Conservation (phyloP, 2,329 filamentous ascomycete species). For the Xylogone sp. region DNA sequence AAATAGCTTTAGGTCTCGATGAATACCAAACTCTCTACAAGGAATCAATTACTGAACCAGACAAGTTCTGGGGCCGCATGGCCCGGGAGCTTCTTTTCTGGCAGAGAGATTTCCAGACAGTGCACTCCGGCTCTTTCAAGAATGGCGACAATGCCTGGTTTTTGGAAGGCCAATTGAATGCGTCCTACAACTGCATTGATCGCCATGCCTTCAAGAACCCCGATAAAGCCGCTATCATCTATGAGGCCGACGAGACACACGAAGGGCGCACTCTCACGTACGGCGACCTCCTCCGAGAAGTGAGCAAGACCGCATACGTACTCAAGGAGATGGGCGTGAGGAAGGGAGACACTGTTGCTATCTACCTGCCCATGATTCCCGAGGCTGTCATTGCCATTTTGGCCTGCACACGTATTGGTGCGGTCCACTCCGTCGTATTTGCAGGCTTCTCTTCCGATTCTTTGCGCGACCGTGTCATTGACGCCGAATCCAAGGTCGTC, state of each 20-base stretch:
- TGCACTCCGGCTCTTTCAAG: slow-evolving; percentile 69
- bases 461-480: slow-evolving; percentile 88
- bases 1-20: slow-evolving; percentile 47
- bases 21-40: slow-evolving; percentile 67
- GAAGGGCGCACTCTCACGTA: slow-evolving; percentile 92
- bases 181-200: slow-evolving; percentile 96
- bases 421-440: slow-evolving; percentile 95
- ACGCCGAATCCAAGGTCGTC: slow-evolving; percentile 86
- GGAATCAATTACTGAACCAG: slow-evolving; percentile 85
- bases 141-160: slow-evolving; percentile 94
- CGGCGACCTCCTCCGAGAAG: slow-evolving; percentile 85
- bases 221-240: slow-evolving; percentile 92
- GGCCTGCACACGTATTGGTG: slow-evolving; percentile 87
- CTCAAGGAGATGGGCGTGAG: slow-evolving; percentile 93
- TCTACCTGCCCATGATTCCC: slow-evolving; percentile 98
- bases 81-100: slow-evolving; percentile 89
- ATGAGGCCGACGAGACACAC: slow-evolving; percentile 88
- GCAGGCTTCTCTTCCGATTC: slow-evolving; percentile 97
- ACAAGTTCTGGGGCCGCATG: slow-evolving; percentile 83
- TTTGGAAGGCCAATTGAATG: slow-evolving; percentile 87
- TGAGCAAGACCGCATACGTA: slow-evolving; percentile 81
- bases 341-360: slow-evolving; percentile 95
- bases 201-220: slow-evolving; percentile 95
- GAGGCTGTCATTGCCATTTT: slow-evolving; percentile 90
- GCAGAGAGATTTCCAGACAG: slow-evolving; percentile 88